Evolutionary conservation across 2,329 filamentous ascomycete genomes (phyloP).

Genomic region (Fusarium mundagurra): DNA sequence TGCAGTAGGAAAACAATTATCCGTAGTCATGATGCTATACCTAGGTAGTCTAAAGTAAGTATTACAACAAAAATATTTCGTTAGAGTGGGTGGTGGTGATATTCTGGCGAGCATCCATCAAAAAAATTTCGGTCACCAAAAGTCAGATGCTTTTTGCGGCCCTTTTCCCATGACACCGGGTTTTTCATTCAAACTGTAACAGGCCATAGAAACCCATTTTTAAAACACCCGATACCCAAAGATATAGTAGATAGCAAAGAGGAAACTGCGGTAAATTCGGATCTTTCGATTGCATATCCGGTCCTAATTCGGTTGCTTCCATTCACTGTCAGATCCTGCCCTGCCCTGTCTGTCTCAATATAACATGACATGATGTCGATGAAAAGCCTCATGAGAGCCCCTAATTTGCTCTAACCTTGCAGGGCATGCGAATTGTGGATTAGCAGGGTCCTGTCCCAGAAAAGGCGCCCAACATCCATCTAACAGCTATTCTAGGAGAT

Average conservation of each 20-base stretch:
- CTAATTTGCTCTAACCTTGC: not conserved
- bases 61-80: not conserved
- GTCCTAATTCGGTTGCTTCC: constrained; percentile 24
- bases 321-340: constrained; percentile 17
- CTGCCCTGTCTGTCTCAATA: not conserved
- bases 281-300: constrained; percentile 25
- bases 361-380: constrained; percentile 21
- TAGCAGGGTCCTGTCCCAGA: not conserved
- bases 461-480: not conserved
- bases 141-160: constrained; percentile 39
- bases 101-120: constrained; percentile 3
- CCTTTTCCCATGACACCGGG: constrained; percentile 36
- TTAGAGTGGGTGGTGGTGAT: constrained; percentile 9
- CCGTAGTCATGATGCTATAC: constrained; percentile 15
- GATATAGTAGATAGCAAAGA: constrained; percentile 7
- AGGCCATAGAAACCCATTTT: constrained; percentile 29
- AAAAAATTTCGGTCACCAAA: not conserved
- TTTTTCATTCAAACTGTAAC: constrained; percentile 20
- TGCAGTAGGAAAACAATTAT: constrained; percentile 1
- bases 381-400: constrained; percentile 17
- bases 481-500: not conserved
- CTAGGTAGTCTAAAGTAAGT: not conserved
- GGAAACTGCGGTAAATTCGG: constrained; percentile 26
- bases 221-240: constrained; percentile 18
- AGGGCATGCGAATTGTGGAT: constrained; percentile 7